These are phyloP conservation scores for Dispira parvispora DNA, from an alignment of 192 early-diverging fungal species.

Conservation along the genomic window DNA sequence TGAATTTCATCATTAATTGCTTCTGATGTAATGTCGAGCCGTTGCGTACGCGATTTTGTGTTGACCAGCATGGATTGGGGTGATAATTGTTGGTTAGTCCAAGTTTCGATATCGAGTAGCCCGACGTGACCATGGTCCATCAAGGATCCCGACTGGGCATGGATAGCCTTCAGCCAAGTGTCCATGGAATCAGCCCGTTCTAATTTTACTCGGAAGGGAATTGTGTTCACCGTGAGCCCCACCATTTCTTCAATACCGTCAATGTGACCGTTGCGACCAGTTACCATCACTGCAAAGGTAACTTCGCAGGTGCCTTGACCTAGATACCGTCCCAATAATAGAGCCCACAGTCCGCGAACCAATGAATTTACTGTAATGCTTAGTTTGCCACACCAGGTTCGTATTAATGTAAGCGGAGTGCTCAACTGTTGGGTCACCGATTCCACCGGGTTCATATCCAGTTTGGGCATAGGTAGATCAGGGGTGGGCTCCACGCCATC, in stretches of 20 bases:
- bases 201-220: neutral
- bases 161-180: neutral
- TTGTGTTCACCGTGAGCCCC: constrained; percentile 1
- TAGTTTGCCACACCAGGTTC: neutral
- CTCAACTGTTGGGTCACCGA: no score
- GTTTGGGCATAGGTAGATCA: neutral
- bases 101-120: neutral
- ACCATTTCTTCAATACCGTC: constrained; percentile 8
- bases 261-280: neutral
- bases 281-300: constrained; percentile 5
- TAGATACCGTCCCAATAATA: neutral
- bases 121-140: neutral
- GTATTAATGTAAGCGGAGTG: no score
- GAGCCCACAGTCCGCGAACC: constrained; percentile 5
- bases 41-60: neutral
- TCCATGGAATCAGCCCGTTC: neutral
- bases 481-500: neutral
- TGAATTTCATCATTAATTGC: neutral
- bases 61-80: neutral
- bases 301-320: neutral
- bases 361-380: neutral
- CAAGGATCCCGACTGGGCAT: neutral
- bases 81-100: neutral
- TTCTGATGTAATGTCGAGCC: neutral
- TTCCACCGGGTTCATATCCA: no score